Base-by-base conservation (phyloP, 352 stramenopile genomes). In the Globisporangium megalacanthum region DNA sequence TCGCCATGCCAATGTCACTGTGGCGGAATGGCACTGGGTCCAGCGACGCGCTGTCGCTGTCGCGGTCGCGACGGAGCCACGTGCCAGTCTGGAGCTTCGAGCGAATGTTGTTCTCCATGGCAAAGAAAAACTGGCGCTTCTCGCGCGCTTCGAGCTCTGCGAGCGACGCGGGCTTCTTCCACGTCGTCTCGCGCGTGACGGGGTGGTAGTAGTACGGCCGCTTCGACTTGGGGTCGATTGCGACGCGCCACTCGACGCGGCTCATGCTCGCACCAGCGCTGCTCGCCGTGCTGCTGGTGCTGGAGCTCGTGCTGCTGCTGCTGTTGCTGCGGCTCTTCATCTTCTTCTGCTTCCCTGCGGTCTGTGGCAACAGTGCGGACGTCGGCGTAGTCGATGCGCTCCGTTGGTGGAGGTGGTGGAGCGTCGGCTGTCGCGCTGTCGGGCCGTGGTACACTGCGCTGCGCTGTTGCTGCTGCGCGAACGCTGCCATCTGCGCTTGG, bases 141-240 rank as follows among this genome's bases (percentile, higher is more conserved):
- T 92, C 82, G 31, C 66, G 75, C 47, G 83, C 87, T 56, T 97
- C 89, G 58, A 88, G 84, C 36, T 86, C 75, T 6, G 90, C 63
- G 9, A 92, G 62, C 52, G 83, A 75, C 8, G 69, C 60, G 13
- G 96, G 97, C 52, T 98, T 99, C 52, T 97, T 97, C 97, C 97
- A 99, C 57, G 96, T 96, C 37, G 97, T 98, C 73, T 98, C 86
- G n/a, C 95, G 80, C 0, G 96, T 98, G 17, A 94, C 58, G 1
- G 83, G 75, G 70, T 99, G 93, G 73, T 98, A 99, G 65, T 98
- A 99, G 81, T 99, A 99, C n/a, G 86, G 89, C 29, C 89, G 83
- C 58, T 95, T 92, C 19, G 83, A 90, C 62, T 89, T 87, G 17
- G 84, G 84, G 55, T 92, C 83, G 1, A 92, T 36, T 6, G 84